phyloP scores from a whole-genome alignment of 768 basidiomycete genomes.

The Termitomyces bulborhizus region DNA sequence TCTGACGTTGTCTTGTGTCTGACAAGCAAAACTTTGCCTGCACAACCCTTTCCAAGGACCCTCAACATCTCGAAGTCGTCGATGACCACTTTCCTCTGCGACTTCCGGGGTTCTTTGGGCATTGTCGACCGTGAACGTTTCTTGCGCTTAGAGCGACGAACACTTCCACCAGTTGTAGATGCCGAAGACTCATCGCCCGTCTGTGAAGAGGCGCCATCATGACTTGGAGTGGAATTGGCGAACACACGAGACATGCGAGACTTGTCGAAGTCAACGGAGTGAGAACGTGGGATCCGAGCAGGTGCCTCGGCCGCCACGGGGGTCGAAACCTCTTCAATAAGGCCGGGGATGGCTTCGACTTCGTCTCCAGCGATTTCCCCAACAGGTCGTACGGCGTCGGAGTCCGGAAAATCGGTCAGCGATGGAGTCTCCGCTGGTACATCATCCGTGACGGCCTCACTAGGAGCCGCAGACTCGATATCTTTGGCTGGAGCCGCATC shows the following conservation, averaged over 20 bases:
- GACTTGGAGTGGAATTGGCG: slow-evolving; percentile 41
- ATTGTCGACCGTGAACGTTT: slow-evolving; percentile 39
- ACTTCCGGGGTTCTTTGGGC: slow-evolving; percentile 47
- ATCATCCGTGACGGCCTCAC: slow-evolving; percentile 2
- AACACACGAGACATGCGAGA: slow-evolving; percentile 55
- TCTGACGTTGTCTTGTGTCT: slow-evolving; percentile 66
- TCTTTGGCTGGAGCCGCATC: slow-evolving; percentile 17
- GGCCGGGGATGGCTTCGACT: background rate
- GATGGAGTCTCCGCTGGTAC: slow-evolving; percentile 8
- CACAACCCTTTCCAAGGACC: slow-evolving; percentile 95
- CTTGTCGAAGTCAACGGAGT: slow-evolving; percentile 75
- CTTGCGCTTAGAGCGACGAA: slow-evolving; percentile 34
- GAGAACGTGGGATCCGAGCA: slow-evolving; percentile 63
- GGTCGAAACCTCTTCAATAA: slow-evolving; percentile 13
- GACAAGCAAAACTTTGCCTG: slow-evolving; percentile 93
- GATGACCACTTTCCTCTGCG: slow-evolving; percentile 70
- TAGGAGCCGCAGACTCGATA: slow-evolving; percentile 1
- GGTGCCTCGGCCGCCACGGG: slow-evolving; percentile 15
- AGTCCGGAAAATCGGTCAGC: slow-evolving; percentile 2
- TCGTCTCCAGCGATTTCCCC: background rate
- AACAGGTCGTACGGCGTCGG: slow-evolving; percentile 2
- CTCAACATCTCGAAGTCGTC: slow-evolving; percentile 97
- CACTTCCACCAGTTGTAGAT: slow-evolving; percentile 44
- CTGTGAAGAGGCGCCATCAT: slow-evolving; percentile 50
- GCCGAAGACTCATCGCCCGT: slow-evolving; percentile 71